Base-by-base conservation (phyloP, 2,329 filamentous ascomycete species). In the Endocalyx cinctus region DNA sequence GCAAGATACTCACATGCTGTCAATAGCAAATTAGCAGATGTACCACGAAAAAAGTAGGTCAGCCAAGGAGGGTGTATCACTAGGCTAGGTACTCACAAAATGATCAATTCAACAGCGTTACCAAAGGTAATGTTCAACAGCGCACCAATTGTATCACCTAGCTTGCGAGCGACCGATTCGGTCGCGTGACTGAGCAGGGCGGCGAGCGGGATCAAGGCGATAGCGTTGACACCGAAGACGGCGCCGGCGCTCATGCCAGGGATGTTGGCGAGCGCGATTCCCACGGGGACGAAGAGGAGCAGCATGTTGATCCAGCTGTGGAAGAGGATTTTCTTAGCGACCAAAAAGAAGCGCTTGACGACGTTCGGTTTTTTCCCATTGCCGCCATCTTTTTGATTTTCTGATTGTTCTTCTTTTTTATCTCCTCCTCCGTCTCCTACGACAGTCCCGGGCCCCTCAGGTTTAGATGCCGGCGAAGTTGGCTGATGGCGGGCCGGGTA, bases 231-330 rank as follows among this genome's bases (percentile, higher is more conserved):
- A 37, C 73, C 80, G 55, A 88, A 88, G 40, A 84, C 64, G 37
- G 84, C 62, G 27, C 72, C 79, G 14, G 79, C 73, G 34, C 69
- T 69, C 34, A 77, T 52, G 40, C 67, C 64, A 8, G 60, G 52
- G 17, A 77, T 57, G 35, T 72, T 64, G 35, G 82, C 69, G 36
- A 79, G 70, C 38, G 71, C 70, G 50, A 92, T 89, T 48, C 85
- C 86, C 33, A 85, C 69, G 6, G 85, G 86, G 18, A 90, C 85
- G 52, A 88, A 88, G 34, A 89, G 62, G 42, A 90, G 67, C 46
- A 90, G 66, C 34, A 87, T 50, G 56, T 92, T 90, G 64, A 90
- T 67, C 75, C 82, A 87, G 66, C 80, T 87, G 55, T 85, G 77
- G 27, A 79, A 72, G 42, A 89, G 50, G 51, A 79, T 77, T 55